Conservation (phyloP, 2,329 filamentous ascomycete species). For the Pseudocercospora fuligena region DNA sequence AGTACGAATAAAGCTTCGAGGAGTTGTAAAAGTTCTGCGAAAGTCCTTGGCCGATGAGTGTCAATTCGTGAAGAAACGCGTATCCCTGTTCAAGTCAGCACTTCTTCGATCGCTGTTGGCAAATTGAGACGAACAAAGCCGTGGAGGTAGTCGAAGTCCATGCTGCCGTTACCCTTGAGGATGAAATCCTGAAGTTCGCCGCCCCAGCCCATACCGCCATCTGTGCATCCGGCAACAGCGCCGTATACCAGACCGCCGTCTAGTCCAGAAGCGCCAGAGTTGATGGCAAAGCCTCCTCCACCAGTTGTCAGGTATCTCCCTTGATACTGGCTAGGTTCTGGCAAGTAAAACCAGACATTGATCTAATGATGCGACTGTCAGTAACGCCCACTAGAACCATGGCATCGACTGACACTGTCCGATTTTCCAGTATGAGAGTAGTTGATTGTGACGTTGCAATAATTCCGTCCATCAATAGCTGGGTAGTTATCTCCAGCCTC, state of each 20-base stretch:
- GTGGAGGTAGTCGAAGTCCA: slow-evolving; percentile 56
- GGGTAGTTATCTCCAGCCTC: slow-evolving; percentile 24
- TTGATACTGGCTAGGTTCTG: slow-evolving; percentile 49
- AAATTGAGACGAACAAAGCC: slow-evolving; percentile 46
- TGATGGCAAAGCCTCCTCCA: slow-evolving; percentile 49
- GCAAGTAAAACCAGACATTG: slow-evolving; percentile 47
- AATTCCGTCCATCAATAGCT: slow-evolving; percentile 22
- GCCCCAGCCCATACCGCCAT: slow-evolving; percentile 49
- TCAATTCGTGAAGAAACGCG: slow-evolving; percentile 58
- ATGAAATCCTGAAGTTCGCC: slow-evolving; percentile 14
- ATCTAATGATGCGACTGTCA: not conserved
- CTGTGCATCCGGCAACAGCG: slow-evolving; percentile 55
- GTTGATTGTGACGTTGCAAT: slow-evolving; percentile 21
- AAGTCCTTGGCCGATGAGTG: slow-evolving; percentile 51
- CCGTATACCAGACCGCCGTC: slow-evolving; percentile 49
- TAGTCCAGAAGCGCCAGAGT: slow-evolving; percentile 38
- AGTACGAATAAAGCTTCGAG: slow-evolving; percentile 52
- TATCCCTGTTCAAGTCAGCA: slow-evolving; percentile 40
- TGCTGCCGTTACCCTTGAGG: slow-evolving; percentile 50
- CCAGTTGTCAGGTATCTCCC: slow-evolving; percentile 55
- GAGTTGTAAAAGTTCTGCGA: slow-evolving; percentile 46
- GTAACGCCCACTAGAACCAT: not conserved
- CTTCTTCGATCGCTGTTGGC: not conserved
- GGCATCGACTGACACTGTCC: not conserved
- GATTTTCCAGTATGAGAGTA: slow-evolving; percentile 20